phyloP scores from a whole-genome alignment of 495 filamentous ascomycete species.

The Lasiosphaeria miniovina region DNA sequence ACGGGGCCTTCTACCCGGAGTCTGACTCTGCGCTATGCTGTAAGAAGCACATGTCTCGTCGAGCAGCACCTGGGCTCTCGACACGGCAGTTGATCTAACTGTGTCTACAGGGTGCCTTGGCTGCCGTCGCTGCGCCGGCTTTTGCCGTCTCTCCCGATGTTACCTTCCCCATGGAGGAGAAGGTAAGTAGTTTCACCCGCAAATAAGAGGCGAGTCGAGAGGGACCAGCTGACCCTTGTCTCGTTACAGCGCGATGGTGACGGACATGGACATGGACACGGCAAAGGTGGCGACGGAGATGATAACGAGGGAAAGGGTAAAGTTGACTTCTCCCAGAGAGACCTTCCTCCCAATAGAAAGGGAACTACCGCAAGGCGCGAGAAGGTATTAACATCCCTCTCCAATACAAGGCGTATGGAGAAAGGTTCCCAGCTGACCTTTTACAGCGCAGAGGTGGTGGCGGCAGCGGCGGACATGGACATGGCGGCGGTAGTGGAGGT shows the following conservation, averaged over 20 bases:
- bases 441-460: background rate
- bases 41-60: background rate
- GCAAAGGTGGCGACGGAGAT: background rate
- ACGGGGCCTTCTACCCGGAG: background rate
- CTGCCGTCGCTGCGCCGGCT: background rate
- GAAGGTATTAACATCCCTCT: background rate
- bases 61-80: background rate
- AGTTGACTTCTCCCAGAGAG: background rate
- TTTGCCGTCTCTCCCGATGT: background rate
- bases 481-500: background rate
- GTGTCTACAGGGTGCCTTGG: background rate
- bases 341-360: too few species aligned
- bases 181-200: background rate
- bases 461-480: background rate
- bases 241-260: background rate
- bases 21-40: conserved; percentile 3
- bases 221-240: background rate
- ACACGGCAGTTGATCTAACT: background rate
- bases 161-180: background rate
- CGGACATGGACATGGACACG: background rate
- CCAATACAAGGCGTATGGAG: background rate
- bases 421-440: background rate
- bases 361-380: background rate
- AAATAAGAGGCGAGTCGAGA: background rate
- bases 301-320: background rate